Evolutionary conservation across 2,329 filamentous ascomycete species (phyloP).

Genomic region (Arthrobotrys megalospora): DNA sequence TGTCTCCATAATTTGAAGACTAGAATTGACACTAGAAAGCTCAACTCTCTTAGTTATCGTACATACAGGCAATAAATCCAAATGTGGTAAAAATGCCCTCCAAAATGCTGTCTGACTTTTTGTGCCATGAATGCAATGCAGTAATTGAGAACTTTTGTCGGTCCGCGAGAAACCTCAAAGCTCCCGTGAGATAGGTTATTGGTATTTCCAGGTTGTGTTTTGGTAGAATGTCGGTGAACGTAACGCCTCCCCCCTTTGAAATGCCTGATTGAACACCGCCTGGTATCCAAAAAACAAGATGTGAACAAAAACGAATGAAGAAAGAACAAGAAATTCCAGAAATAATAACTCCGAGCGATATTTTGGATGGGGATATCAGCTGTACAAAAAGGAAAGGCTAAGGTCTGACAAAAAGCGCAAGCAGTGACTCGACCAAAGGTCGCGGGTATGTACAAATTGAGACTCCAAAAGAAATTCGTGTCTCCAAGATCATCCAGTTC

Average conservation of each 20-base stretch:
- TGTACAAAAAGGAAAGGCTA: conserved; percentile 58
- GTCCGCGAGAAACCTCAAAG: conserved; percentile 34
- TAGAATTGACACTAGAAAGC: conserved; percentile 47
- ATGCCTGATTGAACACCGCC: conserved; percentile 60
- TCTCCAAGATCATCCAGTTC: conserved; percentile 52
- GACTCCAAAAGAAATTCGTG: conserved; percentile 47
- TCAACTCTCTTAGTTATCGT: conserved; percentile 57
- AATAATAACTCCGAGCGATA: conserved; percentile 49
- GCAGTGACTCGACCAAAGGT: conserved; percentile 13
- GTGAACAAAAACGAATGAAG: conserved; percentile 44
- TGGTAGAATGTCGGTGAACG: conserved; percentile 37
- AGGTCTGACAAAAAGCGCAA: conserved; percentile 42
- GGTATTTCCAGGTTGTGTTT: conserved; percentile 37
- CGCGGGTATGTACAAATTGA: conserved; percentile 42
- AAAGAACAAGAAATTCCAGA: conserved; percentile 16
- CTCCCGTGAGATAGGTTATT: conserved; percentile 42
- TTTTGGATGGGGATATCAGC: conserved; percentile 55
- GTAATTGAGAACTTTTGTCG: conserved; percentile 52
- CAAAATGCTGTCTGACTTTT: conserved; percentile 57
- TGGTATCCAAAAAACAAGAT: conserved; percentile 54
- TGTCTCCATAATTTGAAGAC: conserved; percentile 19
- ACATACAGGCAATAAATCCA: conserved; percentile 54
- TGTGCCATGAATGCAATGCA: conserved; percentile 45
- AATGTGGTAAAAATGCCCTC: conserved; percentile 37
- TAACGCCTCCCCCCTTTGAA: conserved; percentile 46